Conservation (phyloP, 2,329 filamentous ascomycete genomes). For the Amylocarpus encephaloides region DNA sequence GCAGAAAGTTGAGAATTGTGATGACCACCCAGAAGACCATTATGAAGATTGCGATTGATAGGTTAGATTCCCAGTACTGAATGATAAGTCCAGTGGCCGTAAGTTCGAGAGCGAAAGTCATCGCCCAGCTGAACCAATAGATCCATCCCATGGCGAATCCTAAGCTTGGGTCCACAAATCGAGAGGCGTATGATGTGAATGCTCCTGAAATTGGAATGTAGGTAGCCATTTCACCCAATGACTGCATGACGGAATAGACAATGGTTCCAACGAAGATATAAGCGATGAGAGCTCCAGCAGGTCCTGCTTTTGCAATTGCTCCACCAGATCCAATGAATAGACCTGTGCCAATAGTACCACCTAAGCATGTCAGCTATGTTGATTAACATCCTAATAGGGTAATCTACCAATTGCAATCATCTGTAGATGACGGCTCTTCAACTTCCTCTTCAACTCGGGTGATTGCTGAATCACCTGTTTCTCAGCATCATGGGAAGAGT, state of each 20-base stretch:
- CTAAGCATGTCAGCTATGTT: slow-evolving; percentile 24
- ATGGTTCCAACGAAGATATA: slow-evolving; percentile 65
- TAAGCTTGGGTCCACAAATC: slow-evolving; percentile 66
- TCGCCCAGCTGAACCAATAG: slow-evolving; percentile 74
- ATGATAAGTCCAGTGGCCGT: slow-evolving; percentile 69
- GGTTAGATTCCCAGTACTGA: slow-evolving; percentile 60
- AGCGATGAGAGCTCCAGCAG: slow-evolving; percentile 59
- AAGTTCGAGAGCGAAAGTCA: slow-evolving; percentile 67
- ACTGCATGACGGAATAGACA: slow-evolving; percentile 69
- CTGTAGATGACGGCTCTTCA: slow-evolving; percentile 57
- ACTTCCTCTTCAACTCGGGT: slow-evolving; percentile 27
- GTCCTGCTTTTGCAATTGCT: slow-evolving; percentile 57
- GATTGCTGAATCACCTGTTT: slow-evolving; percentile 11
- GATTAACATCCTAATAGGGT: neutral
- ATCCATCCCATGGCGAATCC: slow-evolving; percentile 78
- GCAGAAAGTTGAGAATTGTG: slow-evolving; percentile 62
- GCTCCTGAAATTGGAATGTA: slow-evolving; percentile 71
- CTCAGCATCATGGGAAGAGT: slow-evolving; percentile 23
- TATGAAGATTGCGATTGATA: slow-evolving; percentile 68
- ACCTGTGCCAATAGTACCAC: slow-evolving; percentile 65
- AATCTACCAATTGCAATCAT: slow-evolving; percentile 54
- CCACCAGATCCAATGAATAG: slow-evolving; percentile 63
- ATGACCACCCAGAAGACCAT: slow-evolving; percentile 67
- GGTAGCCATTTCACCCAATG: slow-evolving; percentile 66
- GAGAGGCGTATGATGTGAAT: slow-evolving; percentile 69